Evolutionary conservation across 2,329 filamentous ascomycete species (phyloP).

Genomic region (Aureobasidium leucospermi): DNA sequence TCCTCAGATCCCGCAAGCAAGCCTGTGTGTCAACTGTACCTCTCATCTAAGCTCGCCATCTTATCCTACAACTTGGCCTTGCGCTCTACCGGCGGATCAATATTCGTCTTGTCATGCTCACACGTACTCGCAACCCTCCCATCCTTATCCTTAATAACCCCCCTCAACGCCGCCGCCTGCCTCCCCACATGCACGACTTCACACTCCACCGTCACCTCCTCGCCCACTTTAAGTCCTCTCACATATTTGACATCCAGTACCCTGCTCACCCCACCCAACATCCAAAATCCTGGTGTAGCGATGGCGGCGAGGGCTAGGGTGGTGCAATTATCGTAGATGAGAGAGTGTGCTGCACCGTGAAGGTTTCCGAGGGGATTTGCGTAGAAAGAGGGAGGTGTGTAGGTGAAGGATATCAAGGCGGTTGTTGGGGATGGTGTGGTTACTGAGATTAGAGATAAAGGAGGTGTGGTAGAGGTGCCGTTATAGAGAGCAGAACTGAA

Average conservation of each 20-base stretch:
- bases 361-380: conserved; percentile 43
- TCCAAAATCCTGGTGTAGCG: conserved; percentile 33
- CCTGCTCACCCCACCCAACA: conserved; percentile 36
- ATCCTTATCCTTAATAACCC: conserved; percentile 31
- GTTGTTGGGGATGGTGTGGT: conserved; percentile 4
- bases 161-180: conserved; percentile 32
- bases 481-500: neutral
- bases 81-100: conserved; percentile 7
- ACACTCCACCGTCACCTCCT: conserved; percentile 35
- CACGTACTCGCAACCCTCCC: conserved; percentile 29
- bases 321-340: conserved; percentile 50
- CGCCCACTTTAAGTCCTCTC: conserved; percentile 34
- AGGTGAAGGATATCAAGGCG: neutral
- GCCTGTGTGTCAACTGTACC: too few relatives aligned
- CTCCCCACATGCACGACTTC: conserved; percentile 38
- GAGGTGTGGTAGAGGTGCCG: neutral
- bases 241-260: conserved; percentile 41
- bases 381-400: conserved; percentile 35
- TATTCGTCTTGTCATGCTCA: conserved; percentile 28
- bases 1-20: too few relatives aligned
- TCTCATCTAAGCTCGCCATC: too few relatives aligned
- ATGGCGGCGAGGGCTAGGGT: conserved; percentile 31
- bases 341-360: conserved; percentile 47
- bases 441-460: neutral
- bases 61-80: too few relatives aligned